Conservation (phyloP, 257 asterid species). For the Capsicum rhomboideum region DNA sequence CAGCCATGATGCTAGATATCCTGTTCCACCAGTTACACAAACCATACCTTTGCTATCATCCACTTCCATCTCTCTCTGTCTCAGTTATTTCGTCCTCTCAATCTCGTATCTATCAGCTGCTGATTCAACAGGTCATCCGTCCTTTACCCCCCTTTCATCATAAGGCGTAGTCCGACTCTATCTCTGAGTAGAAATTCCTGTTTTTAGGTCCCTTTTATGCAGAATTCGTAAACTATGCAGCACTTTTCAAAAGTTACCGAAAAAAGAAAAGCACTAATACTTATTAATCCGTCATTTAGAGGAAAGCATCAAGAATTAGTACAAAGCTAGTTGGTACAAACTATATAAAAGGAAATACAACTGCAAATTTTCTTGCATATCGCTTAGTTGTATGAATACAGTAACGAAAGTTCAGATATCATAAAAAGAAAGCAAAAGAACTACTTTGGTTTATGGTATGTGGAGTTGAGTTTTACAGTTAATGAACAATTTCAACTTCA, state of each 20-base stretch:
- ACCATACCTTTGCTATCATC: constrained; percentile 8
- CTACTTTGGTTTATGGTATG: no score
- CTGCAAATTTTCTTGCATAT: no score
- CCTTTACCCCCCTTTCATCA: background rate
- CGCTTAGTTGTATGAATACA: no score
- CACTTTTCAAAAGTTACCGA: background rate
- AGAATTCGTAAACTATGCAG: background rate
- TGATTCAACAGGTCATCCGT: background rate
- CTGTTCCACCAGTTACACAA: constrained; percentile 33
- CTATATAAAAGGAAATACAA: no score
- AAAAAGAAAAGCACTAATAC: background rate
- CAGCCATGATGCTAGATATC: constrained; percentile 32
- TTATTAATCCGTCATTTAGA: background rate
- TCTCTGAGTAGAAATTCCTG: background rate
- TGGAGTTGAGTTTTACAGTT: no score
- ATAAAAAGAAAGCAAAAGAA: no score
- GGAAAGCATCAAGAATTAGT: background rate
- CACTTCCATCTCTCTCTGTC: background rate
- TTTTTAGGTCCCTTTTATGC: background rate
- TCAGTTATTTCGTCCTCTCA: background rate
- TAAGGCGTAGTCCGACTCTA: background rate
- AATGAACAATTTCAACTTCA: no score
- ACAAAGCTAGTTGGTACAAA: no score
- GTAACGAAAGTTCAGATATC: no score
- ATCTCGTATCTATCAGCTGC: background rate